These are phyloP conservation scores for Sicyos edulis DNA, from an alignment of 306 rosid genomes.

Conservation along the genomic window DNA sequence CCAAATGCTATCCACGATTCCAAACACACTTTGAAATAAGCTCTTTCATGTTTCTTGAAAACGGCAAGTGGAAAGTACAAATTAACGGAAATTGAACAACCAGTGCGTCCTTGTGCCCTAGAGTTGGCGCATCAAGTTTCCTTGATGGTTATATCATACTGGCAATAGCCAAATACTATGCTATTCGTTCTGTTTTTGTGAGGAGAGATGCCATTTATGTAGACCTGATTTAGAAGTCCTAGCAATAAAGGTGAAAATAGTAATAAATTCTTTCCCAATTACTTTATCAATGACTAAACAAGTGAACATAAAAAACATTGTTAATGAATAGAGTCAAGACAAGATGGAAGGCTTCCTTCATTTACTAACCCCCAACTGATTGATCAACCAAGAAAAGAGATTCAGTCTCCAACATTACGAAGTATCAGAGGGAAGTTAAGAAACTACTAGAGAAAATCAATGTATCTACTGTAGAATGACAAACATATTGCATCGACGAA, in stretches of 20 bases:
- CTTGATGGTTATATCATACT: too few relatives aligned
- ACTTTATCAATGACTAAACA: background rate
- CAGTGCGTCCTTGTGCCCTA: too few relatives aligned
- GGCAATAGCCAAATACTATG: background rate
- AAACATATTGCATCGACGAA: background rate
- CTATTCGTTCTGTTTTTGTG: background rate
- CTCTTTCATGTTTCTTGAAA: too few relatives aligned
- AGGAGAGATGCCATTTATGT: background rate
- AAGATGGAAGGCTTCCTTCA: background rate
- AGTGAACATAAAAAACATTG: background rate
- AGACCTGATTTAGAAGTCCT: background rate
- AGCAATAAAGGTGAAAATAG: background rate
- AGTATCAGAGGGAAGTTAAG: background rate
- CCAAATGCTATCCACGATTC: too few relatives aligned
- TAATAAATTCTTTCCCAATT: background rate
- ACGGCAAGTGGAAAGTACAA: too few relatives aligned
- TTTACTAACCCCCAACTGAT: background rate
- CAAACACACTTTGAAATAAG: too few relatives aligned
- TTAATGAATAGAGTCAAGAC: background rate
- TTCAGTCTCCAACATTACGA: background rate
- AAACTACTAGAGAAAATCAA: conserved; percentile 9
- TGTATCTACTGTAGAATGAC: background rate
- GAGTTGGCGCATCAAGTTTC: too few relatives aligned
- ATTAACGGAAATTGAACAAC: too few relatives aligned
- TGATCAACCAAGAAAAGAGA: background rate